A percentile compares a stretch with the other conserved stretches of the same genome.
phyloP scores from a whole-genome alignment of 1,284 basidiomycete species.

The Apiotrichum porosum region DNA sequence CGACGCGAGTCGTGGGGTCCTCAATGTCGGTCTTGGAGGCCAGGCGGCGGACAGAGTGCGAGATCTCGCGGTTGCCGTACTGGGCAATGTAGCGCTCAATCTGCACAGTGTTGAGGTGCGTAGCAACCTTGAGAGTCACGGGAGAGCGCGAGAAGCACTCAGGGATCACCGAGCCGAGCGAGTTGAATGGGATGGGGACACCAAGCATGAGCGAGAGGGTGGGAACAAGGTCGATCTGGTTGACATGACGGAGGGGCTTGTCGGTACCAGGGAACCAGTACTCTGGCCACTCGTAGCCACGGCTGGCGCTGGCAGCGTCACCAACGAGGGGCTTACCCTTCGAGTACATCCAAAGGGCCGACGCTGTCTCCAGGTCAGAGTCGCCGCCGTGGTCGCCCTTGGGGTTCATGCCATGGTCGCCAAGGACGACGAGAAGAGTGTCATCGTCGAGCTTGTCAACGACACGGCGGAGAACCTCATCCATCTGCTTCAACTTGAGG shows the following conservation, averaged over 20 bases:
- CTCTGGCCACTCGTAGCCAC: slow-evolving; percentile 48
- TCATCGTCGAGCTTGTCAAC: slow-evolving; percentile 66
- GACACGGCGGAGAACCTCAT: slow-evolving; percentile 67
- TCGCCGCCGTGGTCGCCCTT: slow-evolving; percentile 96
- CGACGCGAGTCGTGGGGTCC: background rate
- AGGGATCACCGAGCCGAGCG: slow-evolving; percentile 84
- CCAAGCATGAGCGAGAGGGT: slow-evolving; percentile 87
- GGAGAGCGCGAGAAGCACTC: slow-evolving; percentile 64
- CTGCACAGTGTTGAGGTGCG: slow-evolving; percentile 70
- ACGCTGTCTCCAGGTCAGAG: slow-evolving; percentile 74
- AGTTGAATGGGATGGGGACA: slow-evolving; percentile 91
- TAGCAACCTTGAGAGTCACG: slow-evolving; percentile 57
- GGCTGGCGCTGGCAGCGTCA: slow-evolving; percentile 33
- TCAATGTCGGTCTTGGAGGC: background rate
- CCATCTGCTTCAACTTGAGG: slow-evolving; percentile 80
- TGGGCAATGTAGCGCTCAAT: slow-evolving; percentile 70
- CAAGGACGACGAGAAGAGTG: slow-evolving; percentile 83
- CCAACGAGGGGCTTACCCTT: slow-evolving; percentile 46
- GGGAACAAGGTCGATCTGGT: slow-evolving; percentile 93
- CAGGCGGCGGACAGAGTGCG: slow-evolving; percentile 26
- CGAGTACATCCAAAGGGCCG: slow-evolving; percentile 91
- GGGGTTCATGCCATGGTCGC: slow-evolving; percentile 96
- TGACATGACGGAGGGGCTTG: slow-evolving; percentile 61
- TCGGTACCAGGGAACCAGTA: slow-evolving; percentile 61
- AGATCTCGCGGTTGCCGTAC: slow-evolving; percentile 72